Percentiles rank a stretch among this genome's conserved stretches.
These are phyloP conservation scores for Coelastrella sp. DNA, from an alignment of 139 green algal genomes.

Conservation along the genomic window DNA sequence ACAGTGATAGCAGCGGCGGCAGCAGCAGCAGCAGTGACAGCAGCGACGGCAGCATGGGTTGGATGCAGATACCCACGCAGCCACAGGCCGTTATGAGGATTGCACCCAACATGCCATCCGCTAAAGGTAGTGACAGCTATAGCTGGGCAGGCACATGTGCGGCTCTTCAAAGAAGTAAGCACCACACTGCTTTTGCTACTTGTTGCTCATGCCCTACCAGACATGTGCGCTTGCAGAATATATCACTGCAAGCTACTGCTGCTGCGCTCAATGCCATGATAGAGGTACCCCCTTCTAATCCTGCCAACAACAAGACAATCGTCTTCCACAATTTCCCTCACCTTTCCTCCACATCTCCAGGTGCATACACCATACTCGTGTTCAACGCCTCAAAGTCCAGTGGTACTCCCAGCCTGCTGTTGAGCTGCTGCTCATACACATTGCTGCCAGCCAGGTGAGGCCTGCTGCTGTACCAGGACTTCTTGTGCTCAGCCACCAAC, in stretches of 20 bases:
- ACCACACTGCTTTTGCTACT: too few species aligned
- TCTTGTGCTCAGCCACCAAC: conserved; percentile 30
- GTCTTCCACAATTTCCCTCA: neutral
- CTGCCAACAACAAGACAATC: neutral
- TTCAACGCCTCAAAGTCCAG: conserved; percentile 67
- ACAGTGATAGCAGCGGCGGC: neutral
- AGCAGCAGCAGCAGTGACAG: neutral
- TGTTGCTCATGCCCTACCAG: too few species aligned
- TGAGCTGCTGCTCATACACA: conserved; percentile 9
- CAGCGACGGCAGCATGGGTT: neutral
- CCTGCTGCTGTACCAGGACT: conserved; percentile 5
- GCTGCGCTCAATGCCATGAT: too few species aligned
- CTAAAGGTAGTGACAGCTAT: too few species aligned
- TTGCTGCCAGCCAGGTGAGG: conserved; percentile 29
- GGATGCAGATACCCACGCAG: too few species aligned
- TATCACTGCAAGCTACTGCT: too few species aligned
- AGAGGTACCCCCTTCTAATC: too few species aligned
- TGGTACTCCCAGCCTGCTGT: conserved; percentile 47
- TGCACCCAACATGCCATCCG: too few species aligned
- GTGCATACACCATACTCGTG: conserved; percentile 53
- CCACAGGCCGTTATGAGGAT: too few species aligned
- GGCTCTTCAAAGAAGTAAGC: too few species aligned
- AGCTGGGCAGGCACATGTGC: too few species aligned
- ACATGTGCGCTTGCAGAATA: too few species aligned
- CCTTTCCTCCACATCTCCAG: conserved; percentile 49